A percentile compares a stretch with the other conserved stretches of the same genome.
Conservation (phyloP, 306 rosid genomes). For the Pueraria montana region DNA sequence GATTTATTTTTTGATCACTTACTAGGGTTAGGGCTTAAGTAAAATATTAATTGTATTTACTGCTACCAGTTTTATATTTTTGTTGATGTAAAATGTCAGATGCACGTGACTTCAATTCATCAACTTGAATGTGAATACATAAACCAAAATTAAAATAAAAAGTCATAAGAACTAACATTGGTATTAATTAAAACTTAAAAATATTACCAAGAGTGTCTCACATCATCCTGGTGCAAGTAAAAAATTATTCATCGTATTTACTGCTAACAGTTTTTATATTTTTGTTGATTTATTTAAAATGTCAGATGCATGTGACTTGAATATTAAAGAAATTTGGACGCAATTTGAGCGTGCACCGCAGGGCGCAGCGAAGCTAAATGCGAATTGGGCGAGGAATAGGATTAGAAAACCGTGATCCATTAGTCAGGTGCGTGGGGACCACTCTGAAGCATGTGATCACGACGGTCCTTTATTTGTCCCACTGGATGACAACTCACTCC, state of each 20-base stretch:
- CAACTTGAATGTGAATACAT: neutral
- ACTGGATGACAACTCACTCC: constrained; percentile 47
- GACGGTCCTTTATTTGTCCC: constrained; percentile 20
- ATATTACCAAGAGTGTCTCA: neutral
- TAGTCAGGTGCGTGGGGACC: constrained; percentile 27
- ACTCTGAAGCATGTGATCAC: constrained; percentile 47
- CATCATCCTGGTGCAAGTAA: neutral
- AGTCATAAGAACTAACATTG: neutral
- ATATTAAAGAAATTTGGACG: neutral
- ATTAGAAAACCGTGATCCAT: neutral
- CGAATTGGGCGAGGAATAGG: neutral
- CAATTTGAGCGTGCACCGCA: neutral
- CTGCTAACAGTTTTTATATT: neutral
- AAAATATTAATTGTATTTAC: neutral
- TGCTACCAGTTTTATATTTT: neutral
- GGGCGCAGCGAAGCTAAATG: neutral
- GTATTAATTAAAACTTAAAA: neutral
- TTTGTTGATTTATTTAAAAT: neutral
- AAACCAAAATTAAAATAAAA: neutral
- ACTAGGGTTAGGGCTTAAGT: neutral
- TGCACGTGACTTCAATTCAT: constrained; percentile 21
- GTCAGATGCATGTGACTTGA: constrained; percentile 15
- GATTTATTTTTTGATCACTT: neutral
- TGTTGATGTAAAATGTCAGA: neutral
- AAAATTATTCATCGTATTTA: neutral